Conservation (phyloP, 1,284 basidiomycete species). For the Pyrrhoderma noxium region DNA sequence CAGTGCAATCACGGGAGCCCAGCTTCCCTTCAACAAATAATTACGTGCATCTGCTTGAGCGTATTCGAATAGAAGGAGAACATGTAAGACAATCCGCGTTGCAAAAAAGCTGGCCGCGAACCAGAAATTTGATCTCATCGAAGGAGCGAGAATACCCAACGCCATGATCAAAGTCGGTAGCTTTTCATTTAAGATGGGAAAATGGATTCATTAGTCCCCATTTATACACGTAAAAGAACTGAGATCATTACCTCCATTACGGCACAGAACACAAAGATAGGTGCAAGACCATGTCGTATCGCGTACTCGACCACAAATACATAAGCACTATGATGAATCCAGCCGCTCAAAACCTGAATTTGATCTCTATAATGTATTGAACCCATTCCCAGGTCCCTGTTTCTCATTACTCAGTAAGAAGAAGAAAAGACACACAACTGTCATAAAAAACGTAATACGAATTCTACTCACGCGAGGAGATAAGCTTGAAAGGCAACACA, state of each 20-base stretch:
- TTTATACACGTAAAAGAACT: too few relatives aligned
- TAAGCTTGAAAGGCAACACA: constrained; percentile 43
- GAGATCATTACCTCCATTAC: constrained; percentile 43
- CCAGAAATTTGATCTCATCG: constrained; percentile 39
- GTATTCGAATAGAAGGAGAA: constrained; percentile 34
- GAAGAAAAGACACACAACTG: constrained; percentile 9
- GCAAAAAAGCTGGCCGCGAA: constrained; percentile 48
- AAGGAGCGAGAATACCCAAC: constrained; percentile 39
- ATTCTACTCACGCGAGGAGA: constrained; percentile 36
- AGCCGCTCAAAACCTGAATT: constrained; percentile 46
- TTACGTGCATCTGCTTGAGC: too few relatives aligned
- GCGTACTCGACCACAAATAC: constrained; percentile 41
- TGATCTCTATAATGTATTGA: constrained; percentile 35
- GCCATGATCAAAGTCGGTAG: constrained; percentile 53
- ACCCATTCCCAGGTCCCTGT: constrained; percentile 34
- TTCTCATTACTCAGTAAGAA: neutral
- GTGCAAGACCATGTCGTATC: constrained; percentile 32
- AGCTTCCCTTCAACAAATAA: constrained; percentile 21
- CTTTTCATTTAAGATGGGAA: constrained; percentile 29
- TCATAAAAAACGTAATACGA: constrained; percentile 5
- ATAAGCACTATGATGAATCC: constrained; percentile 54
- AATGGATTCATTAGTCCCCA: too few relatives aligned
- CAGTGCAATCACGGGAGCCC: constrained; percentile 35
- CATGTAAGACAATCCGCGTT: constrained; percentile 46
- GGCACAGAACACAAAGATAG: constrained; percentile 41